Evolutionary conservation across 2,329 filamentous ascomycete genomes (phyloP).

Genomic region (Tympanopsis confertula): DNA sequence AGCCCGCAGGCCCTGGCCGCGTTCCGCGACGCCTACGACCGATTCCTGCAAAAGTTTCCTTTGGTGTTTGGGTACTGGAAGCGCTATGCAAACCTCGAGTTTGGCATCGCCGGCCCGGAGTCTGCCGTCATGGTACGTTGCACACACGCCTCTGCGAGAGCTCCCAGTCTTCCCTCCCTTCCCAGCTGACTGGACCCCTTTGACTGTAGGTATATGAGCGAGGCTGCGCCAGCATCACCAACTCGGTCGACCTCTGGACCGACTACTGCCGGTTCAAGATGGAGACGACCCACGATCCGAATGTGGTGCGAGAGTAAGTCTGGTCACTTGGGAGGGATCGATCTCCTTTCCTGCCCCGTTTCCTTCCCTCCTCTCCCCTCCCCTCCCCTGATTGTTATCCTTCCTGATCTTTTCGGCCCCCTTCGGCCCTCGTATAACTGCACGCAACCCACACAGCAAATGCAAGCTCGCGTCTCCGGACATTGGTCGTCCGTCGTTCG

Average conservation of each 20-base stretch:
- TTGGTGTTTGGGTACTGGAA: slow-evolving; percentile 98
- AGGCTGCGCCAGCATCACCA: slow-evolving; percentile 82
- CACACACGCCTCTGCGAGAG: slow-evolving; percentile 2
- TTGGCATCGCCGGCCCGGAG: slow-evolving; percentile 91
- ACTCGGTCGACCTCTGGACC: slow-evolving; percentile 92
- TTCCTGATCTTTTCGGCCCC: background rate
- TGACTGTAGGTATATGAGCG: slow-evolving; percentile 73
- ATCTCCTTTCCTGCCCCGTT: slow-evolving; percentile 54
- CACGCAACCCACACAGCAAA: slow-evolving; percentile 1
- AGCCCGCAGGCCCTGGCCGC: slow-evolving; percentile 85
- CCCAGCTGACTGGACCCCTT: slow-evolving; percentile 9
- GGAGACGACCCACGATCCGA: slow-evolving; percentile 87
- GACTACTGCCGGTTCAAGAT: slow-evolving; percentile 98
- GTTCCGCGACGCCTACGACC: slow-evolving; percentile 78
- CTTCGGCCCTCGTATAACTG: background rate
- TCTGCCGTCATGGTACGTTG: slow-evolving; percentile 80
- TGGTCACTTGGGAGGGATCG: slow-evolving; percentile 23
- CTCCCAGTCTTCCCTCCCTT: background rate
- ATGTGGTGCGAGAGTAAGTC: slow-evolving; percentile 99
- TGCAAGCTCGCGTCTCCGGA: slow-evolving; percentile 1
- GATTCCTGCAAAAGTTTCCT: slow-evolving; percentile 87
- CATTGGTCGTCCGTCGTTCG: background rate
- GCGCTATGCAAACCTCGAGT: slow-evolving; percentile 96
- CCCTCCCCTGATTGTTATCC: background rate
- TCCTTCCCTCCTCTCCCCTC: slow-evolving; percentile 10